Evolutionary conservation across 495 filamentous ascomycete genomes (phyloP).

Genomic region (Daldinia childiae): DNA sequence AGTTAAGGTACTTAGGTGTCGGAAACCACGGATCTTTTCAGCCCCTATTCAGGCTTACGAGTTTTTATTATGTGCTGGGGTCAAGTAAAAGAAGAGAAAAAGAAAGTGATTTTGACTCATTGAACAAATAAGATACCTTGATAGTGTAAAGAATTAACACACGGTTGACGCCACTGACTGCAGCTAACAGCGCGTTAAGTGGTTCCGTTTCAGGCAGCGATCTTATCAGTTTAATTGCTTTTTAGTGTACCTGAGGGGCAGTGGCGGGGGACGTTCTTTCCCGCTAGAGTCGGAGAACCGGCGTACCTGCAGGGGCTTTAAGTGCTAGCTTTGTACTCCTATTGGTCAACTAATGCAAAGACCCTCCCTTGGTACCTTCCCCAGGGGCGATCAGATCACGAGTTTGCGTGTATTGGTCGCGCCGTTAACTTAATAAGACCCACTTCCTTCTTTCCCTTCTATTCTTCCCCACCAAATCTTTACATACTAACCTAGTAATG

Average conservation of each 20-base stretch:
- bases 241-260: conserved; percentile 28
- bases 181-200: conserved; percentile 34
- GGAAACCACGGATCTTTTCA: not conserved
- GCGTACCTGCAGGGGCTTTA: conserved; percentile 20
- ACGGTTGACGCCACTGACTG: not conserved
- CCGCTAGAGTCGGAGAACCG: conserved; percentile 5
- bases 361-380: conserved; percentile 1
- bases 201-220: conserved; percentile 27
- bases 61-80: not conserved
- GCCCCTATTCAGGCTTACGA: not conserved
- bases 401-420: conserved; percentile 38
- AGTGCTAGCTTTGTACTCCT: not conserved
- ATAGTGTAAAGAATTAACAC: not conserved
- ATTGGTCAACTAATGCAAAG: conserved; percentile 13
- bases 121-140: not conserved
- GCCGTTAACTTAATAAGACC: not conserved
- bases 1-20: not conserved
- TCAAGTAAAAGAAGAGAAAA: not conserved
- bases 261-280: conserved; percentile 7
- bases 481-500: too few species aligned
- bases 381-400: conserved; percentile 33
- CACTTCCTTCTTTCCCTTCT: not conserved
- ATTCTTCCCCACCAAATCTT: conserved; percentile 18
- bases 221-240: conserved; percentile 37
- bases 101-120: not conserved